Evolutionary conservation across 2,329 filamentous ascomycete species (phyloP).

Genomic region (Emergomyces orientalis): DNA sequence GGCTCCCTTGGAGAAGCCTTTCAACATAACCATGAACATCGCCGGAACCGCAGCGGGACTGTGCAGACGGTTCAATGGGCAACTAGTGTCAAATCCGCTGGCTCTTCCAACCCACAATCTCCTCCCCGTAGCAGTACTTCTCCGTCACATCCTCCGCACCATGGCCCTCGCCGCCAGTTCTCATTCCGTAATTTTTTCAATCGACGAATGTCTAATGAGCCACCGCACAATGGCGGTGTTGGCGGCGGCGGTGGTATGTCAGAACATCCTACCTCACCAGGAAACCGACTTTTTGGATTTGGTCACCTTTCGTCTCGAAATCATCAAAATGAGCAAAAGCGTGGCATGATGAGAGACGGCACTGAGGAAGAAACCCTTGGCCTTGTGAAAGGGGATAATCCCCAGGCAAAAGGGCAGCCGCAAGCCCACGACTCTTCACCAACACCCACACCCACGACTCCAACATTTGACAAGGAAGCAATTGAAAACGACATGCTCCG

Average conservation of each 20-base stretch:
- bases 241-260: background rate
- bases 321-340: constrained; percentile 21
- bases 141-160: constrained; percentile 31
- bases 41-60: constrained; percentile 17
- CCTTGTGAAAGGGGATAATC: constrained; percentile 63
- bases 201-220: constrained; percentile 31
- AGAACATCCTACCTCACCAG: background rate
- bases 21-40: constrained; percentile 3
- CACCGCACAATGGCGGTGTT: constrained; percentile 14
- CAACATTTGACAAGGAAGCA: constrained; percentile 3
- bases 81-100: constrained; percentile 23
- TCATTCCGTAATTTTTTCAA: constrained; percentile 82
- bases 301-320: constrained; percentile 8
- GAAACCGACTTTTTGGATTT: constrained; percentile 8
- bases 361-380: constrained; percentile 79
- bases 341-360: constrained; percentile 42
- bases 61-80: constrained; percentile 24
- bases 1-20: constrained; percentile 1
- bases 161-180: constrained; percentile 65
- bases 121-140: constrained; percentile 12
- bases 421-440: constrained; percentile 17
- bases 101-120: constrained; percentile 17
- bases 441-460: constrained; percentile 3
- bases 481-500: background rate
- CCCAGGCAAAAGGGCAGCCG: background rate